Evolutionary conservation across 345 rosid species (phyloP).

Genomic region (Melastoma malabathricum): DNA sequence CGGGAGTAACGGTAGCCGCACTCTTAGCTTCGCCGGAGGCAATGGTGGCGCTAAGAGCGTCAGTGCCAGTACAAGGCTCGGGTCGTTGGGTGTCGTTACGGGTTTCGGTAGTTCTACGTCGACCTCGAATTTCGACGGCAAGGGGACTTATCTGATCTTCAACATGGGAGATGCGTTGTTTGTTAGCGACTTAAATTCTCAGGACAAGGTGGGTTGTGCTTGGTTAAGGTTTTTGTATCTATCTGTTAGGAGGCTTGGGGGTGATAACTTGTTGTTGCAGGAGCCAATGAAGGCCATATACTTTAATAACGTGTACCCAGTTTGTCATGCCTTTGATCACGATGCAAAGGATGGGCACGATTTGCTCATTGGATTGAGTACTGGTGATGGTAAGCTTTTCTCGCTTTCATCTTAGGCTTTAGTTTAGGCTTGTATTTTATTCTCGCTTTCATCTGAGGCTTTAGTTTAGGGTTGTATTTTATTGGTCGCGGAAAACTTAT

Average conservation of each 20-base stretch:
- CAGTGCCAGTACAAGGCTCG: constrained; percentile 64
- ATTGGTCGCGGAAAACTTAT: not conserved
- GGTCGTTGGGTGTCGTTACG: constrained; percentile 68
- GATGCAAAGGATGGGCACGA: constrained; percentile 99
- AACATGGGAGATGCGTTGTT: constrained; percentile 92
- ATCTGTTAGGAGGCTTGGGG: constrained; percentile 1
- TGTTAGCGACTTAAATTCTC: constrained; percentile 89
- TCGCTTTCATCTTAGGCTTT: constrained; percentile 9
- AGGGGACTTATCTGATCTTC: constrained; percentile 92
- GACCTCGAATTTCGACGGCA: constrained; percentile 81
- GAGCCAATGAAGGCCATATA: constrained; percentile 97
- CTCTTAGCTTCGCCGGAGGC: constrained; percentile 85
- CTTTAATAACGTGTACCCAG: constrained; percentile 84
- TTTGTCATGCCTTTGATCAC: constrained; percentile 91
- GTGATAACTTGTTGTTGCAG: constrained; percentile 30
- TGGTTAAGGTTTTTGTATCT: not conserved
- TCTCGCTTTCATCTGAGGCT: constrained; percentile 7
- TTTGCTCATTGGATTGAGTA: constrained; percentile 76
- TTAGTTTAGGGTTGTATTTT: not conserved
- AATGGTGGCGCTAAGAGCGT: constrained; percentile 76
- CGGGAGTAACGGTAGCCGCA: constrained; percentile 73
- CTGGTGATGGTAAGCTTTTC: constrained; percentile 76
- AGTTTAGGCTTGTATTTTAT: not conserved
- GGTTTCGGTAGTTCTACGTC: constrained; percentile 44
- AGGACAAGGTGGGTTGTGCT: constrained; percentile 63